Base-by-base conservation (phyloP, 2,329 filamentous ascomycete genomes). In the Thyridium curvatum region DNA sequence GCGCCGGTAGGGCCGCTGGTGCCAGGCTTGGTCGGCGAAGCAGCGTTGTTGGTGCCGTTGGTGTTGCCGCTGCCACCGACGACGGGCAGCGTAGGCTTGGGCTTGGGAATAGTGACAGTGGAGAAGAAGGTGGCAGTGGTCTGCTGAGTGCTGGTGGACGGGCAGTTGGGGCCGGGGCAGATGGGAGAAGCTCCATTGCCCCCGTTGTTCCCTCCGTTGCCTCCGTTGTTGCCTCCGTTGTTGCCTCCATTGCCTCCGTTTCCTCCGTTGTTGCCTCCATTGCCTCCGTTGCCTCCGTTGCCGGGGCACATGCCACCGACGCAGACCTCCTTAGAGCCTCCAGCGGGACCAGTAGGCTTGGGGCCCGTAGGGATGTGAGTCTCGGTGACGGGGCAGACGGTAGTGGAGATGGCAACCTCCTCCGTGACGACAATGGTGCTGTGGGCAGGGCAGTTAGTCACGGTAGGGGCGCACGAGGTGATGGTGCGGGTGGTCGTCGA, bases 391-490 rank as follows among this genome's bases (percentile, higher is more conserved):
- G 50, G 45, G 44, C 47, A 50, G n/a, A 50, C 36, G 16, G 47
- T 50, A 28, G 15, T 15, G 32, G 40, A 41, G 4, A 15, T 32
- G 12, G n/a, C 30, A 32, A 32, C 43, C 41, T 40, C 38, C 42
- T 41, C 45, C 41, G 42, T 37, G 32, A 34, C 32, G 30, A 41
- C 15, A 15, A 40, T 17, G 15, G n/a, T 32, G 29, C 54, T 48
- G 28, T 51, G 51, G 2, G 44, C 54, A 10, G 64, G 61, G 50
- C 63, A 67, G 58, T 64, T 51, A 28, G 50, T 53, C 4, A 67
- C 55, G 13, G 52, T 51, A 13, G 73, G 61, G 35, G 65, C 67
- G 56, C 75, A 79, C 31, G 69, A 70, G 51, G 70, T 77, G 56
- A 78, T 64, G 47, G 75, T 80, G 45, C 72, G 65, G 45, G 76